Base-by-base conservation (phyloP, 768 basidiomycete species). In the Boletales sp. region DNA sequence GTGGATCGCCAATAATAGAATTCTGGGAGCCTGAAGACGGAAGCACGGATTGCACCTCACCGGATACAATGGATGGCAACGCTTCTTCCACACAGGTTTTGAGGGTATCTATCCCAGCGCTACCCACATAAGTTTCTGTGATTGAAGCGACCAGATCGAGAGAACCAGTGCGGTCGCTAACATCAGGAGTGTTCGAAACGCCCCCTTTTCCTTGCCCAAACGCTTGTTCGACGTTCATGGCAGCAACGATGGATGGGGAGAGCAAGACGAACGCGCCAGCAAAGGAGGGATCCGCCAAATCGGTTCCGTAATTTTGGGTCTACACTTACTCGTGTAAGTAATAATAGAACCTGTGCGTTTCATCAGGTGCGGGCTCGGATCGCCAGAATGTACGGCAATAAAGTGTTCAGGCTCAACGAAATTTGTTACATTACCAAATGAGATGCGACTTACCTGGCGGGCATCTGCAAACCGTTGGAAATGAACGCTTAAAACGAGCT, bases 331-430 rank as follows among this genome's bases (percentile, higher is more conserved):
- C 31, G 34, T 17, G 41, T 47, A 21, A 24, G 43, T 55, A 52
- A 38, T 45, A 48, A 52, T 48, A 40, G 14, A 11, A 18, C 37
- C 40, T 24, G 29, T 38, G 32, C 8, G 36, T 19, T 13, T 40
- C 14, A 29, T 47, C 46, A 9, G n/a, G n/a, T 31, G n/a, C 24
- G 6, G 24, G 29, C 30, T 39, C 37, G 47, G 51, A 45, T 45
- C 43, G 17, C 38, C 14, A 36, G 43, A 56, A 51, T 39, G 51
- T 51, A 50, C 48, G 54, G 54, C 54, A 63, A 47, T 31, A 13
- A 15, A 29, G 21, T 9, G 24, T 7, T 27, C 12, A 35, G 15
- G 8, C 14, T 5, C 1, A 11, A 35, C 34, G 34, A 35, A 27
- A 27, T 27, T 27, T 7, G 24, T 27, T 27, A 27, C 24, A 5